phyloP scores from a whole-genome alignment of 306 rosid genomes.

The Rosa lucieae region DNA sequence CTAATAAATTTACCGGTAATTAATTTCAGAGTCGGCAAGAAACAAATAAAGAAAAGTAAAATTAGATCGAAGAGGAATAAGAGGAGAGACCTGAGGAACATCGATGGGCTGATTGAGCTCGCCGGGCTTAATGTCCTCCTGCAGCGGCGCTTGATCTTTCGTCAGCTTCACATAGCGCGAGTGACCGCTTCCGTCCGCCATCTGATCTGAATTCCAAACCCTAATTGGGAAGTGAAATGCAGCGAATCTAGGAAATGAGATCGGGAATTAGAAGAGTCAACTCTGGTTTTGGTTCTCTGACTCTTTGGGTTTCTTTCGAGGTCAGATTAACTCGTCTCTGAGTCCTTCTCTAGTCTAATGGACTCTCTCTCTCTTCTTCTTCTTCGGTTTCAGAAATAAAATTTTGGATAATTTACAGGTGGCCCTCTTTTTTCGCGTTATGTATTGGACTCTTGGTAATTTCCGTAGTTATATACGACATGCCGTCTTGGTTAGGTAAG shows the following conservation, averaged over 20 bases:
- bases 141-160: constrained; percentile 66
- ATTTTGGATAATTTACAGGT: background rate
- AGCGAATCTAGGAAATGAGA: background rate
- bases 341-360: background rate
- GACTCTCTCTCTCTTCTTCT: background rate
- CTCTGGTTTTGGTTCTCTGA: background rate
- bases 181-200: constrained; percentile 68
- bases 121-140: constrained; percentile 80
- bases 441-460: background rate
- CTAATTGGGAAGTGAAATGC: background rate
- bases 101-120: constrained; percentile 97
- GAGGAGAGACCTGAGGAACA: constrained; percentile 69
- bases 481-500: background rate
- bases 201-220: constrained; percentile 29
- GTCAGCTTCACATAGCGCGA: constrained; percentile 87
- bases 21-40: background rate
- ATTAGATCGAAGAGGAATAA: background rate
- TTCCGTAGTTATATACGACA: background rate
- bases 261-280: background rate
- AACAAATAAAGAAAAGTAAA: background rate
- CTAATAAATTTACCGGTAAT: background rate
- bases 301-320: background rate
- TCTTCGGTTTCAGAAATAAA: too few relatives aligned
- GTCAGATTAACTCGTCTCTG: background rate
- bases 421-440: background rate